Conservation (phyloP, 2,329 filamentous ascomycete species). For the Botrytis medusae region DNA sequence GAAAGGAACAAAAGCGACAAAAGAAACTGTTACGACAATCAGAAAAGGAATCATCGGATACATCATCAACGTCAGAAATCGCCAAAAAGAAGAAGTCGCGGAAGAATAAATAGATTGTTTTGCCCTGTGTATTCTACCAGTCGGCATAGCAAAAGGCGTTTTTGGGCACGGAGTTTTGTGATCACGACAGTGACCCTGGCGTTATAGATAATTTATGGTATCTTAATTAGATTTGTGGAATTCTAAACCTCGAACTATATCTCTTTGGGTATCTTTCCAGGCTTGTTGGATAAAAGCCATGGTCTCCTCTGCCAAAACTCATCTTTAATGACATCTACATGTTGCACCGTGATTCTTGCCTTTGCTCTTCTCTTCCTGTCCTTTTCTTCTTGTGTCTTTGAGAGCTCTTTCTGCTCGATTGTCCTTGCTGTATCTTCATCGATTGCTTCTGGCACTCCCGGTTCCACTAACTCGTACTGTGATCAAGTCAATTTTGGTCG, state of each 20-base stretch:
- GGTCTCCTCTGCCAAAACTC: conserved; percentile 88
- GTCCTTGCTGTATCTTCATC: conserved; percentile 48
- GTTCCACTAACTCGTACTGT: conserved; percentile 70
- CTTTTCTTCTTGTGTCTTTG: conserved; percentile 80
- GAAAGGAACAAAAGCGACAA: conserved; percentile 41
- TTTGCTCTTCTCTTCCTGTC: conserved; percentile 79
- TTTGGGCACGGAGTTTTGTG: conserved; percentile 22
- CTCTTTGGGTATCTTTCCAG: conserved; percentile 67
- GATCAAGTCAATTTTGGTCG: conserved; percentile 5
- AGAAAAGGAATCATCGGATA: conserved; percentile 26
- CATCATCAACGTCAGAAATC: conserved; percentile 33
- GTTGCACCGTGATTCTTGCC: conserved; percentile 76
- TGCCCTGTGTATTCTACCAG: conserved; percentile 15
- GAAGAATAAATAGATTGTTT: conserved; percentile 26
- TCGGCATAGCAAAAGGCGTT: conserved; percentile 31
- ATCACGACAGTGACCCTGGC: conserved; percentile 25
- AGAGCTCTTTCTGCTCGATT: conserved; percentile 57
- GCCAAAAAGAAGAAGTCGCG: conserved; percentile 38
- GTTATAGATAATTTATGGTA: conserved; percentile 25
- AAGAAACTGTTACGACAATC: conserved; percentile 37
- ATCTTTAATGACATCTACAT: conserved; percentile 93
- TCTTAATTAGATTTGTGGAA: conserved; percentile 17
- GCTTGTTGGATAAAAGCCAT: conserved; percentile 77
- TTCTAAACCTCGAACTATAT: conserved; percentile 29
- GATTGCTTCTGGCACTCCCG: conserved; percentile 44